These are phyloP conservation scores for Stephania japonica DNA, from an alignment of 164 flowering plant genomes.

Conservation along the genomic window DNA sequence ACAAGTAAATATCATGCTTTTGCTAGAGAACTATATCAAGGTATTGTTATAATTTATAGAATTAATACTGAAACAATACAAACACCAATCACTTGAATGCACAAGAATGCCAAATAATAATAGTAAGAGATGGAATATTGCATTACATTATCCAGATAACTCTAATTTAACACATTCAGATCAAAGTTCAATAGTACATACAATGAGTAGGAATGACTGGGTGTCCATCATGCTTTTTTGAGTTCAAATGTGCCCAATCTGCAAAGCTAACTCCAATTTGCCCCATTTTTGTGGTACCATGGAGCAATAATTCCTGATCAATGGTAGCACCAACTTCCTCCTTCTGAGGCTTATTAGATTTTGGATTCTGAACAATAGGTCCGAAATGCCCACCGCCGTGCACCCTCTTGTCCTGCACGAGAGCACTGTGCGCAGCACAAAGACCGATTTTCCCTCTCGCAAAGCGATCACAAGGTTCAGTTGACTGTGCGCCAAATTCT, in stretches of 20 bases:
- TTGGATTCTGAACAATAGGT: slow-evolving; percentile 28
- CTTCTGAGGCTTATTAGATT: slow-evolving; percentile 22
- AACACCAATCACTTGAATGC: too few species aligned
- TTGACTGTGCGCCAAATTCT: slow-evolving; percentile 34
- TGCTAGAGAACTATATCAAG: too few species aligned
- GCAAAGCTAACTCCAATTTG: slow-evolving; percentile 7
- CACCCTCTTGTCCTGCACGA: slow-evolving; percentile 71
- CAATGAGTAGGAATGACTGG: too few species aligned
- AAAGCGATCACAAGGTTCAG: slow-evolving; percentile 57
- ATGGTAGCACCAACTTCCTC: slow-evolving; percentile 22
- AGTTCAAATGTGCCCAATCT: slow-evolving; percentile 12
- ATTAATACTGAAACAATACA: too few species aligned
- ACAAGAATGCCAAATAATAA: too few species aligned
- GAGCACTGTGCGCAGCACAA: slow-evolving; percentile 68
- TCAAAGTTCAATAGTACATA: too few species aligned
- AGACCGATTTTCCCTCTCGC: slow-evolving; percentile 82
- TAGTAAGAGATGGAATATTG: too few species aligned
- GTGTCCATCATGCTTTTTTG: background rate
- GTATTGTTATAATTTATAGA: too few species aligned
- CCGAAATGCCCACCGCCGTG: slow-evolving; percentile 77
- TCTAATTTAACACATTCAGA: too few species aligned
- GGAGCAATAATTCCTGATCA: slow-evolving; percentile 33
- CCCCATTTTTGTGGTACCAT: slow-evolving; percentile 23
- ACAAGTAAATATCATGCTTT: too few species aligned
- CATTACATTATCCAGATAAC: too few species aligned